Percentiles rank a stretch among this genome's conserved stretches.
phyloP scores from a whole-genome alignment of 768 basidiomycete genomes.

The Megacollybia marginata region DNA sequence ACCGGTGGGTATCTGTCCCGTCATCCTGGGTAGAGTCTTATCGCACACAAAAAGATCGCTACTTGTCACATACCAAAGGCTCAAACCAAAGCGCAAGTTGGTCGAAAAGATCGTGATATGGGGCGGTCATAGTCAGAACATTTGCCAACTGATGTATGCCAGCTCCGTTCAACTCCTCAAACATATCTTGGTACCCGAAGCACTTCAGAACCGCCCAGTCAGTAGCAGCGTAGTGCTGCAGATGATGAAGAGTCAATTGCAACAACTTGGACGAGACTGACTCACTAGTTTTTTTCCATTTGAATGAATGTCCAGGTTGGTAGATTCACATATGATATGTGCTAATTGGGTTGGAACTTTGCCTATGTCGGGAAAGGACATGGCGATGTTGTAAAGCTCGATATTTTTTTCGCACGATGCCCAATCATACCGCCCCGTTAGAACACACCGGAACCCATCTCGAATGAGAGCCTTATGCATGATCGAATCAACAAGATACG shows the following conservation, averaged over 20 bases:
- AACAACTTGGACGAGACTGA: background rate
- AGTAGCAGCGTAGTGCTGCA: conserved; percentile 1
- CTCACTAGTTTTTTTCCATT: background rate
- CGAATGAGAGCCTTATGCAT: background rate
- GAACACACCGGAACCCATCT: background rate
- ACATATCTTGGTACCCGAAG: conserved; percentile 4
- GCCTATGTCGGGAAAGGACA: too few species aligned
- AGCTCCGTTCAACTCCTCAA: conserved; percentile 6
- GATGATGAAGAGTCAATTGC: background rate
- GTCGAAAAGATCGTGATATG: background rate
- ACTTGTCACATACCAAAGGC: background rate
- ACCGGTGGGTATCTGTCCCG: background rate
- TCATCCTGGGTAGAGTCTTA: background rate
- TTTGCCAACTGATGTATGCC: conserved; percentile 8
- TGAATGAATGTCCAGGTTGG: background rate
- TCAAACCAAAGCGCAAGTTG: background rate
- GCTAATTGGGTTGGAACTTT: background rate
- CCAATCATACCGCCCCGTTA: background rate
- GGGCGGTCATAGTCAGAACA: background rate
- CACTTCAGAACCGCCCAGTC: conserved; percentile 7
- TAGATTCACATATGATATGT: background rate
- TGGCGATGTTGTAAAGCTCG: too few species aligned
- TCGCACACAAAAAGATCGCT: background rate
- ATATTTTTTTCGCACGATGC: background rate
- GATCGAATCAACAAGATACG: background rate